Evolutionary conservation across 495 filamentous ascomycete species (phyloP).

Genomic region (Aspergillus saccharolyticus): DNA sequence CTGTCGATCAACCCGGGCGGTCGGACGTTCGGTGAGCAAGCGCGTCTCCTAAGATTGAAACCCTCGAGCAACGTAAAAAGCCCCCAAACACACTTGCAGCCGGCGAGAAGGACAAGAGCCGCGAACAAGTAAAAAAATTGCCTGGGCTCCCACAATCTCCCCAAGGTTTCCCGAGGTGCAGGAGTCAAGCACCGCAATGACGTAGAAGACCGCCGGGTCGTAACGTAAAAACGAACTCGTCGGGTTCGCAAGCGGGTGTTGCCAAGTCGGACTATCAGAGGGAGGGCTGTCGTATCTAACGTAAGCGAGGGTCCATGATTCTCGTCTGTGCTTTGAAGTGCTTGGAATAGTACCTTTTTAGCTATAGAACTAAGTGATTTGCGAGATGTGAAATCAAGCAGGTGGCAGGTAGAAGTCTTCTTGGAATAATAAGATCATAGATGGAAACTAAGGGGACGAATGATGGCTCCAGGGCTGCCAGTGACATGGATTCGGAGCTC

Average conservation of each 20-base stretch:
- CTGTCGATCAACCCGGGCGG: constrained; percentile 2
- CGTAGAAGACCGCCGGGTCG: constrained; percentile 12
- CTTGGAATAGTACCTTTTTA: not conserved
- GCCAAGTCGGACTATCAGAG: constrained; percentile 9
- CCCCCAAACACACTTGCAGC: constrained; percentile 5
- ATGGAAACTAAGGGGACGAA: not conserved
- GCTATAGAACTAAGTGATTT: too few relatives aligned
- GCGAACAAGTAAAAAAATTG: too few relatives aligned
- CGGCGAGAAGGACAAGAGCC: not conserved
- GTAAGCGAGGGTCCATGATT: not conserved
- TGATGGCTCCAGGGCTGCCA: not conserved
- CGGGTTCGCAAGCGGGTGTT: constrained; percentile 10
- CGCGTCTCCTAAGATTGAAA: not conserved
- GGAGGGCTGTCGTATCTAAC: not conserved
- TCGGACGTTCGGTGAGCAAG: constrained; percentile 6
- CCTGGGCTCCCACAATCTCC: not conserved
- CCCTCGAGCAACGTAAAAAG: constrained; percentile 8
- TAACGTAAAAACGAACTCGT: constrained; percentile 5
- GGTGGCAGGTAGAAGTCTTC: too few relatives aligned
- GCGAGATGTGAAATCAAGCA: too few relatives aligned
- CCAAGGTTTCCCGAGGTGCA: not conserved
- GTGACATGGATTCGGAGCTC: not conserved
- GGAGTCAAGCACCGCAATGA: constrained; percentile 12
- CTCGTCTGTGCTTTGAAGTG: not conserved
- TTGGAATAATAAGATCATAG: not conserved